Evolutionary conservation across 2,329 filamentous ascomycete species (phyloP).

Genomic region (Corynespora cassiicola): DNA sequence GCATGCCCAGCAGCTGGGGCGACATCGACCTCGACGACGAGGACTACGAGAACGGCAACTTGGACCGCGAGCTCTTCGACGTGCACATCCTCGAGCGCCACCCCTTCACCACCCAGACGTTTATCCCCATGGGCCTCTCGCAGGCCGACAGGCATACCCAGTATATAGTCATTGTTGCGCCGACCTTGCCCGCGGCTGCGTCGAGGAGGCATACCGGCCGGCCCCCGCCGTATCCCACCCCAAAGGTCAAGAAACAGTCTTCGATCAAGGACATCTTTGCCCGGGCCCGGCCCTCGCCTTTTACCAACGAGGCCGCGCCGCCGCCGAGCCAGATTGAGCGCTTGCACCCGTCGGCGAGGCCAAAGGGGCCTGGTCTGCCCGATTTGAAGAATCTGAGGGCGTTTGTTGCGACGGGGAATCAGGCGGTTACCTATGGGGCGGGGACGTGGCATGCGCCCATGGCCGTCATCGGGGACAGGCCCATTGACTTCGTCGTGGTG

Average conservation of each 20-base stretch:
- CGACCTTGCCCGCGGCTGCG: constrained; percentile 65
- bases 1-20: constrained; percentile 42
- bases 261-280: constrained; percentile 50
- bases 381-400: constrained; percentile 74
- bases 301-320: constrained; percentile 58
- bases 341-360: constrained; percentile 39
- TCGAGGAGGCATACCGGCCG: constrained; percentile 31
- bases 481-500: constrained; percentile 81
- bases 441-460: constrained; percentile 98
- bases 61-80: constrained; percentile 59
- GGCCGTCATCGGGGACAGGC: constrained; percentile 76
- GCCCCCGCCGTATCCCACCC: constrained; percentile 53
- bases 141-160: constrained; percentile 53
- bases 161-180: constrained; percentile 90
- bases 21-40: constrained; percentile 43
- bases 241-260: constrained; percentile 26
- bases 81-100: constrained; percentile 85
- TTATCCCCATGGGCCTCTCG: constrained; percentile 74
- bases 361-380: constrained; percentile 67
- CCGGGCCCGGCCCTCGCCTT: constrained; percentile 49
- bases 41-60: constrained; percentile 29
- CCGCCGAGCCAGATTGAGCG: constrained; percentile 35
- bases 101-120: constrained; percentile 93
- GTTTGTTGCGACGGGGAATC: constrained; percentile 77
- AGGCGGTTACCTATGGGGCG: constrained; percentile 89